Evolutionary conservation across 306 rosid genomes (phyloP).

Genomic region (Styphnolobium japonicum): DNA sequence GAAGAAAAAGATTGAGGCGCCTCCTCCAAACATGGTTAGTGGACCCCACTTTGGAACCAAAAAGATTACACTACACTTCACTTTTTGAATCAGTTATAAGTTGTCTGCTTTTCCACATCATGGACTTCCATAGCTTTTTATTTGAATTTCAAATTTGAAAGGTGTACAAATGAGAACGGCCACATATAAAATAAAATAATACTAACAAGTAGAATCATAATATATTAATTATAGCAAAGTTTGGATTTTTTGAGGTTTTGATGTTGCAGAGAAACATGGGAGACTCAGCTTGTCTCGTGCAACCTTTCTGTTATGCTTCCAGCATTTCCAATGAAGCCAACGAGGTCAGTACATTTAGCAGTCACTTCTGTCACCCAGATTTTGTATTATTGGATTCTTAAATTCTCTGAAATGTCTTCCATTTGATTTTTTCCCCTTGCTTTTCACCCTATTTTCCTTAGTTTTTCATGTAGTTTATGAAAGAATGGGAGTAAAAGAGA

Average conservation of each 20-base stretch:
- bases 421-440: background rate
- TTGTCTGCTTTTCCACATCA: conserved; percentile 18
- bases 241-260: conserved; percentile 34
- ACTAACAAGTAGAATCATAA: background rate
- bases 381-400: background rate
- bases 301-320: conserved; percentile 61
- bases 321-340: conserved; percentile 53
- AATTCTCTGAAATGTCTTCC: background rate
- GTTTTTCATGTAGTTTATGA: conserved; percentile 7
- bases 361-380: background rate
- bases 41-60: conserved; percentile 34
- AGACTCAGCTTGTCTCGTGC: conserved; percentile 69
- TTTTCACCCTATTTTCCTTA: background rate
- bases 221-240: conserved; percentile 17
- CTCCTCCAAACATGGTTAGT: background rate
- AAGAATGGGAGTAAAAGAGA: background rate
- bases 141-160: conserved; percentile 66
- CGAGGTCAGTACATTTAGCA: conserved; percentile 42
- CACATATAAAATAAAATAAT: conserved; percentile 3
- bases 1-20: background rate
- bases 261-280: conserved; percentile 45
- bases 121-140: conserved; percentile 9
- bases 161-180: conserved; percentile 13
- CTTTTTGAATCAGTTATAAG: background rate
- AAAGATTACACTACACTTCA: conserved; percentile 1